Percentiles rank a stretch among this genome's conserved stretches.
Conservation (phyloP, 2,329 filamentous ascomycete species). For the Clathrospora elynae region DNA sequence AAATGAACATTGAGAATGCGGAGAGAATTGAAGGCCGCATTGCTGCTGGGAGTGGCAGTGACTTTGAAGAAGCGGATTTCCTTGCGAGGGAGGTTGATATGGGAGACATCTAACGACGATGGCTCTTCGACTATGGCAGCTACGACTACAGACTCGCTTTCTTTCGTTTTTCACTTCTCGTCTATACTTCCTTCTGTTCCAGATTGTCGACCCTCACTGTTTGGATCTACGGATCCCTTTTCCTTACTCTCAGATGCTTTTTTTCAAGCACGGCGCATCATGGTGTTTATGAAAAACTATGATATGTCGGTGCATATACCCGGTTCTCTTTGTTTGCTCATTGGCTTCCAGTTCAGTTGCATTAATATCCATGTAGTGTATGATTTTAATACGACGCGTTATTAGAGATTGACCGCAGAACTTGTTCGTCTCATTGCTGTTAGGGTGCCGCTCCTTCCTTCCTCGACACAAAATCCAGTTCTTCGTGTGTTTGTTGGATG, state of each 20-base stretch:
- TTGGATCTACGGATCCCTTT: background rate
- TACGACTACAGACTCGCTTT: background rate
- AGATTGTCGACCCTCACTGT: background rate
- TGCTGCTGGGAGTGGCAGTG: constrained; percentile 49
- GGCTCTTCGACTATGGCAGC: background rate
- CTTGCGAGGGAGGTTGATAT: constrained; percentile 43
- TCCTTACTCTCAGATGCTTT: background rate
- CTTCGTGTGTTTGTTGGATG: too few relatives aligned
- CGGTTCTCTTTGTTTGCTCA: constrained; percentile 10
- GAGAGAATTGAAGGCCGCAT: constrained; percentile 44
- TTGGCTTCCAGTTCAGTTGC: too few relatives aligned
- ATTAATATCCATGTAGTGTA: too few relatives aligned
- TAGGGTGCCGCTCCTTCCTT: too few relatives aligned
- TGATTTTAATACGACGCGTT: too few relatives aligned
- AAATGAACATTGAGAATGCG: constrained; percentile 40
- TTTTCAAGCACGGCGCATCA: constrained; percentile 5
- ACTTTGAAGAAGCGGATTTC: constrained; percentile 74
- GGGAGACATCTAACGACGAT: constrained; percentile 37
- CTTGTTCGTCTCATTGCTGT: too few relatives aligned
- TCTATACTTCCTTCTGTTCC: constrained; percentile 5
- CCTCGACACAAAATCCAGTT: too few relatives aligned
- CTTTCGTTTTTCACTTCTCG: constrained; percentile 9
- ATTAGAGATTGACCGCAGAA: too few relatives aligned
- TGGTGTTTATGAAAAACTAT: constrained; percentile 6
- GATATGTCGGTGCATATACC: constrained; percentile 25